These are phyloP conservation scores for Jaenimonas drosophilae DNA, from an alignment of 208 protist species.

Conservation along the genomic window DNA sequence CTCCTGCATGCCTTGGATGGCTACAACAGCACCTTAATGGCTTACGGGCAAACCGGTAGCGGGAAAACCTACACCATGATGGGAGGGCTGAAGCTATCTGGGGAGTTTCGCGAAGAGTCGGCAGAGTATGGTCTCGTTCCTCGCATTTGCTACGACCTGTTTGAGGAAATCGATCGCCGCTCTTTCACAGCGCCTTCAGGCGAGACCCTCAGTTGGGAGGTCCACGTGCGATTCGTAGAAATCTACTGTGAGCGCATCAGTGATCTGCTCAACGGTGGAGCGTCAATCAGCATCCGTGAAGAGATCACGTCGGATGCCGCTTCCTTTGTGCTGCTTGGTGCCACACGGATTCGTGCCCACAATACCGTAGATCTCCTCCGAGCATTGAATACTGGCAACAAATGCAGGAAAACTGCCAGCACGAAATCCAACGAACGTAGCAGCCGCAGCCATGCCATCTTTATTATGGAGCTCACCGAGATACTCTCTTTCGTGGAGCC, in stretches of 20 bases:
- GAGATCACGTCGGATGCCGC: slow-evolving; percentile 49
- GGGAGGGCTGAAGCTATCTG: slow-evolving; percentile 19
- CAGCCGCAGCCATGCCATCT: slow-evolving; percentile 82
- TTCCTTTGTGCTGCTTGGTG: slow-evolving; percentile 51
- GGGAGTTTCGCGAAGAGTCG: slow-evolving; percentile 4
- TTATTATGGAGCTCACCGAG: slow-evolving; percentile 73
- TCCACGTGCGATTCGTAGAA: slow-evolving; percentile 80
- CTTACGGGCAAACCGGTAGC: slow-evolving; percentile 86
- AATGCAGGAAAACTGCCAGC: slow-evolving; percentile 46
- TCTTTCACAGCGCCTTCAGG: slow-evolving; percentile 24
- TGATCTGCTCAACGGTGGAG: slow-evolving; percentile 69
- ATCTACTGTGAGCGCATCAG: slow-evolving; percentile 87
- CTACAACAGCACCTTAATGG: slow-evolving; percentile 87
- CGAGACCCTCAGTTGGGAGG: slow-evolving; percentile 64
- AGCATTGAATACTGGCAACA: slow-evolving; percentile 56
- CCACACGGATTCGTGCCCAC: slow-evolving; percentile 27
- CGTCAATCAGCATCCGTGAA: slow-evolving; percentile 48
- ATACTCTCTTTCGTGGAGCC: slow-evolving; percentile 41
- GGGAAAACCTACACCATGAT: slow-evolving; percentile 91
- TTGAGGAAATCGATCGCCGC: slow-evolving; percentile 38
- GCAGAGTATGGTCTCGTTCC: slow-evolving; percentile 70
- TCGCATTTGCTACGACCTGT: slow-evolving; percentile 72
- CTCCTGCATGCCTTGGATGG: slow-evolving; percentile 86
- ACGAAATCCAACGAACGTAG: slow-evolving; percentile 78
- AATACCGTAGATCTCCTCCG: slow-evolving; percentile 50